Evolutionary conservation across 179 eudicot genomes (phyloP).

Genomic region (Corrigiola litoralis): DNA sequence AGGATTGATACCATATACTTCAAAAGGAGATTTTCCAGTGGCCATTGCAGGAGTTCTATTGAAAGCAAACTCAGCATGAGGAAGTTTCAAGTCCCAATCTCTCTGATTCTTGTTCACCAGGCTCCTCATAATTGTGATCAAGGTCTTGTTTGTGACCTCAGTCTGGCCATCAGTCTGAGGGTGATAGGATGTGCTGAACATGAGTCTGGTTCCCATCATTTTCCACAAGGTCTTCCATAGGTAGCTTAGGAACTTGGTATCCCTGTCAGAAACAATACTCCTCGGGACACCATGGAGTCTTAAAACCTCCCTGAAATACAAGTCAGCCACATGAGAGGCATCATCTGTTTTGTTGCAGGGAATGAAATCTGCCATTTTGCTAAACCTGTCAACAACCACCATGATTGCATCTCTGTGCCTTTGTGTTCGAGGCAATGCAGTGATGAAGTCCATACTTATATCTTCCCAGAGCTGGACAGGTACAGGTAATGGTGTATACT

Average conservation of each 20-base stretch:
- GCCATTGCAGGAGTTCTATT: too few relatives aligned
- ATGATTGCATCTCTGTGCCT: background rate
- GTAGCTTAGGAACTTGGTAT: background rate
- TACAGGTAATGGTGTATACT: too few relatives aligned
- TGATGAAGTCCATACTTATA: background rate
- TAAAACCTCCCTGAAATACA: background rate
- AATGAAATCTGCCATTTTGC: too few relatives aligned
- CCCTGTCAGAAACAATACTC: background rate
- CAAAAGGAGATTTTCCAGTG: background rate
- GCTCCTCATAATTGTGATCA: background rate
- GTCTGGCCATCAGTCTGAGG: background rate
- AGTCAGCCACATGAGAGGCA: too few relatives aligned
- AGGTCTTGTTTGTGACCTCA: background rate
- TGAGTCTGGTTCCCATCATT: background rate
- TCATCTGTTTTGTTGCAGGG: too few relatives aligned
- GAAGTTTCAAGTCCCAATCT: too few relatives aligned
- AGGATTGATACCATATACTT: background rate
- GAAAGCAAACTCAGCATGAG: background rate
- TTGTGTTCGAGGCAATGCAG: background rate
- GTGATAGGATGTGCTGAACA: background rate
- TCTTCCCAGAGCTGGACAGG: background rate
- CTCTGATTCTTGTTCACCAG: background rate
- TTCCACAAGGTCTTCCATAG: background rate
- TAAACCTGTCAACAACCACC: too few relatives aligned
- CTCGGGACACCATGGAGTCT: background rate